Evolutionary conservation across 2,329 filamentous ascomycete genomes (phyloP).

Genomic region (Colletotrichum lupini): DNA sequence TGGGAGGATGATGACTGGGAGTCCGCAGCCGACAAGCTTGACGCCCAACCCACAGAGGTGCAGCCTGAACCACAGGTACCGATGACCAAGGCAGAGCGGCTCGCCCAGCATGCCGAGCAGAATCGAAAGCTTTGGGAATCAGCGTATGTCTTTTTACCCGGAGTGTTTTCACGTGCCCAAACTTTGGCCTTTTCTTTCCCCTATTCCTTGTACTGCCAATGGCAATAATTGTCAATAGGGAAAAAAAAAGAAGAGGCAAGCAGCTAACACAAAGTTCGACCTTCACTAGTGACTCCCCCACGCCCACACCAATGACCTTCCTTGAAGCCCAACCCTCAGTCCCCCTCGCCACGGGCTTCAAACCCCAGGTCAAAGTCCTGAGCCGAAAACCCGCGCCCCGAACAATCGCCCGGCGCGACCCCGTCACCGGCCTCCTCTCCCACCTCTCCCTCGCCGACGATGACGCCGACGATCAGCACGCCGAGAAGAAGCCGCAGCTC

Average conservation of each 20-base stretch:
- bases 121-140: slow-evolving; percentile 91
- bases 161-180: not conserved
- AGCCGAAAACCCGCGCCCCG: slow-evolving; percentile 80
- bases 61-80: slow-evolving; percentile 49
- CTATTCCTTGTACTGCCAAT: not conserved
- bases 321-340: slow-evolving; percentile 73
- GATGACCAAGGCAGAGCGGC: slow-evolving; percentile 79
- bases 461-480: slow-evolving; percentile 75
- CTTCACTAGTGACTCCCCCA: slow-evolving; percentile 72
- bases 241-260: not conserved
- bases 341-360: slow-evolving; percentile 77
- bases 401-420: slow-evolving; percentile 68
- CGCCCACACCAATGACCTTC: slow-evolving; percentile 81
- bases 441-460: slow-evolving; percentile 61
- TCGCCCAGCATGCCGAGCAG: slow-evolving; percentile 82
- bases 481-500: slow-evolving; percentile 68
- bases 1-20: slow-evolving; percentile 97
- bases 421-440: slow-evolving; percentile 58
- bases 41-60: slow-evolving; percentile 48
- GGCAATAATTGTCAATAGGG: not conserved
- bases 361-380: slow-evolving; percentile 84
- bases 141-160: slow-evolving; percentile 68
- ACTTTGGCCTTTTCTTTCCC: not conserved
- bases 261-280: slow-evolving; percentile 3
- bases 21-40: slow-evolving; percentile 72